Evolutionary conservation across 306 rosid species (phyloP).

Genomic region (Sicyos edulis): DNA sequence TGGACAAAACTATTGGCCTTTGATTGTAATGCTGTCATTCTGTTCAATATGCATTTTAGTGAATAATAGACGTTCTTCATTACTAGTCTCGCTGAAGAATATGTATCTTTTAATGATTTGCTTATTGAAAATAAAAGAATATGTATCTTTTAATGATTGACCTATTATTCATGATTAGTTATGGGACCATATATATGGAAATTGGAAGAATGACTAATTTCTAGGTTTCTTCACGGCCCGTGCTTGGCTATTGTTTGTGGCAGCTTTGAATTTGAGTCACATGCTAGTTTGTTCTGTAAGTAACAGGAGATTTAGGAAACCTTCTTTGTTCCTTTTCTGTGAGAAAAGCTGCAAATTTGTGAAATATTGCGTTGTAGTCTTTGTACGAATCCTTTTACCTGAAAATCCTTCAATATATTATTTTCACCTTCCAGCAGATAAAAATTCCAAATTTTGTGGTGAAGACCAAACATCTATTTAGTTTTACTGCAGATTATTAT

Average conservation of each 20-base stretch:
- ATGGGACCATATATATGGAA: not conserved
- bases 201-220: not conserved
- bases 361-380: not conserved
- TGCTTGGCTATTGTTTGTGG: not conserved
- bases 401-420: not conserved
- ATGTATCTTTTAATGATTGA: not conserved
- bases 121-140: too few species aligned
- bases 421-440: not conserved
- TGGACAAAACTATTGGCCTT: not conserved
- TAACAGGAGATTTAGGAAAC: not conserved
- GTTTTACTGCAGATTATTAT: not conserved
- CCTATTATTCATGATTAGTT: not conserved
- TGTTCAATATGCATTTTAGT: not conserved
- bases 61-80: not conserved
- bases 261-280: not conserved
- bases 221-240: not conserved
- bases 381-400: not conserved
- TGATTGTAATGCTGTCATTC: too few species aligned
- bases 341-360: not conserved
- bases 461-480: conserved; percentile 8
- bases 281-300: not conserved
- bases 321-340: not conserved
- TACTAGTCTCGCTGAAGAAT: not conserved
- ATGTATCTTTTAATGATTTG: not conserved
- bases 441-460: not conserved